A percentile compares a stretch with the other conserved stretches of the same genome.
phyloP scores from a whole-genome alignment of 192 early-diverging fungal genomes.

The Podila horticola region DNA sequence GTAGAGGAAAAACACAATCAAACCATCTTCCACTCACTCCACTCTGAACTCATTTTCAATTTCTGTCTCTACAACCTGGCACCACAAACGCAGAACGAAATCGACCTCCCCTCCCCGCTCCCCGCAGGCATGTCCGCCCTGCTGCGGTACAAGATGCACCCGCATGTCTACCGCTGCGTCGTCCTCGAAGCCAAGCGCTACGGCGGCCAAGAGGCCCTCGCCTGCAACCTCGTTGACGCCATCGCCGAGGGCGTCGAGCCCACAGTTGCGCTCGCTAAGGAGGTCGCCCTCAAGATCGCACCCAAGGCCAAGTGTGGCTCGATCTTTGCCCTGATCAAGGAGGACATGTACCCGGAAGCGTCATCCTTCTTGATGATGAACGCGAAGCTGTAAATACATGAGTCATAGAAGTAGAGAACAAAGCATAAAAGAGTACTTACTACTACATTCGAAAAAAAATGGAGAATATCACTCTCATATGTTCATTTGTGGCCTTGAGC shows the following conservation, averaged over 20 bases:
- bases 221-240: slow-evolving; percentile 66
- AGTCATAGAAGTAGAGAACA: too few species aligned
- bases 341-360: slow-evolving; percentile 70
- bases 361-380: slow-evolving; percentile 11
- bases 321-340: slow-evolving; percentile 68
- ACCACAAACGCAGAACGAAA: slow-evolving; percentile 66
- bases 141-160: slow-evolving; percentile 70
- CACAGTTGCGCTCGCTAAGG: slow-evolving; percentile 56
- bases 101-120: slow-evolving; percentile 75
- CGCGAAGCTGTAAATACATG: too few species aligned
- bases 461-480: too few species aligned
- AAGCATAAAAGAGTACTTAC: too few species aligned
- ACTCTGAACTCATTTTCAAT: neutral
- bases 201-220: slow-evolving; percentile 67
- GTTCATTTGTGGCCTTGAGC: too few species aligned
- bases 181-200: slow-evolving; percentile 71
- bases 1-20: too few species aligned
- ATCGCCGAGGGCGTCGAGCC: slow-evolving; percentile 62
- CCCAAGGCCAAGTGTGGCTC: slow-evolving; percentile 66
- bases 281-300: slow-evolving; percentile 62
- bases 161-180: slow-evolving; percentile 66
- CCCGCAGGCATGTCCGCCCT: slow-evolving; percentile 76
- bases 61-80: neutral
- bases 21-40: neutral
- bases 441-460: too few species aligned